Base-by-base conservation (phyloP, 1,139 yeast genomes). In the Yamadazyma spencermartinsiae region DNA sequence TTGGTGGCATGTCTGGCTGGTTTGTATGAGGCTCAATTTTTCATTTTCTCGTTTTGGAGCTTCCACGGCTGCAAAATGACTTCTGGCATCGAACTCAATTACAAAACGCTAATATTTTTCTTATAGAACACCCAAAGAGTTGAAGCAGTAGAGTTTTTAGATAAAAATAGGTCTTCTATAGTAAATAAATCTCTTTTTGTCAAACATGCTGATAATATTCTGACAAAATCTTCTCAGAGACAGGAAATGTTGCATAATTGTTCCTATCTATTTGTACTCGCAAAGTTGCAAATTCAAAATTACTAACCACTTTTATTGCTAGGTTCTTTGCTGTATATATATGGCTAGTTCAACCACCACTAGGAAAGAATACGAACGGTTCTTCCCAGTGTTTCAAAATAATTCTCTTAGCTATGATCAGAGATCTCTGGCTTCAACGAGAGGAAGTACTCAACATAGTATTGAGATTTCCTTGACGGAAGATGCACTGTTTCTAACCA, bases 401-500 rank as follows among this genome's bases (percentile, higher is more conserved):
- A 10, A 16, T 7, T 28, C 31, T 28, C 20, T 28, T 9, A 12
- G 20, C 8, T 16, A 28, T 16, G 31, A 28, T 13, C 31, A 16
- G 33, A 9, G 12, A 12, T 28, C 29, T 21, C 9, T 28, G 9
- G 19, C n/a, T 9, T 28, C 20, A 4, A 4, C 8, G 14, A 26
- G 8, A 10, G 29, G 16, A 10, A 4, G 8, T 11, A n/a, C 16
- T 16, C 20, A 19, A 9, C 3, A 30, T 10, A 25, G 17, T 17
- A 25, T 39, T 16, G 40, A 36, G 17, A 3, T 39, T 4, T 39
- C 42, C 3, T 27, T 37, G 6, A 29, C 38, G n/a, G 42, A 37
- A 4, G 38, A 37, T 24, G 4, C 31, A 16, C 25, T 31, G 24
- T 37, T 37, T 19, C 14, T 34, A 14, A 15, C 29, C 12, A 23